Percentiles rank a stretch among this genome's conserved stretches.
Conservation (phyloP, 768 basidiomycete genomes). For the Boletus coccyginus region DNA sequence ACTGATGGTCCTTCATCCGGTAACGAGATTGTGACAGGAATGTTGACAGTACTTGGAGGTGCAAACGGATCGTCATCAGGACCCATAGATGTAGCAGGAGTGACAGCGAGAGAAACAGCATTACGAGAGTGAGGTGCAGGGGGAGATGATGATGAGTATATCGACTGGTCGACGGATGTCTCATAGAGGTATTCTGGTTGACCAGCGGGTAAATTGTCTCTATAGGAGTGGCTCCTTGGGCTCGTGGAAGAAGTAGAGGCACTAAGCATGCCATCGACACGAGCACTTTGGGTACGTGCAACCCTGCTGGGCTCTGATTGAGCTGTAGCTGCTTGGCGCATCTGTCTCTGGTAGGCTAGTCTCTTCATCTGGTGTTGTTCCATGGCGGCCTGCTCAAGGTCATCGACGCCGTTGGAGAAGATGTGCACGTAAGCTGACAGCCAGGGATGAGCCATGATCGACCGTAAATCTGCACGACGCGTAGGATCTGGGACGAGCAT, state of each 20-base stretch:
- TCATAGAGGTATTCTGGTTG: constrained; percentile 75
- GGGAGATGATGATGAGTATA: constrained; percentile 38
- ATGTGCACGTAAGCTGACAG: constrained; percentile 45
- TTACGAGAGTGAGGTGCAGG: constrained; percentile 38
- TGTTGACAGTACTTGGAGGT: constrained; percentile 30
- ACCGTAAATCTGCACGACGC: constrained; percentile 68
- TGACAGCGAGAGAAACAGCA: constrained; percentile 40
- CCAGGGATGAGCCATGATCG: constrained; percentile 91
- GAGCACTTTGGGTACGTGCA: constrained; percentile 53
- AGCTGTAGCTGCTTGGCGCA: constrained; percentile 52
- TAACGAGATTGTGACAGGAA: constrained; percentile 29
- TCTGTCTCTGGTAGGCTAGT: constrained; percentile 76
- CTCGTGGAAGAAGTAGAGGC: constrained; percentile 32
- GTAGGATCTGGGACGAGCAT: constrained; percentile 96
- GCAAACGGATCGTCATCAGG: constrained; percentile 76
- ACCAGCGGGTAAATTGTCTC: constrained; percentile 43
- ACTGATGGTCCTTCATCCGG: constrained; percentile 23
- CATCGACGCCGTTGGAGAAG: constrained; percentile 71
- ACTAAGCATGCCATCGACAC: constrained; percentile 44
- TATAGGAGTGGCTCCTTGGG: constrained; percentile 43
- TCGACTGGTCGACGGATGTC: constrained; percentile 59
- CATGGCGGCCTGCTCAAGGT: constrained; percentile 77
- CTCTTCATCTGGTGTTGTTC: constrained; percentile 85
- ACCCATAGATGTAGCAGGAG: constrained; percentile 40
- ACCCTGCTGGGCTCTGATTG: constrained; percentile 30